A percentile compares a stretch with the other conserved stretches of the same genome.
These are phyloP conservation scores for Guyanaporus albipodus DNA, from an alignment of 768 basidiomycete species.

Conservation along the genomic window DNA sequence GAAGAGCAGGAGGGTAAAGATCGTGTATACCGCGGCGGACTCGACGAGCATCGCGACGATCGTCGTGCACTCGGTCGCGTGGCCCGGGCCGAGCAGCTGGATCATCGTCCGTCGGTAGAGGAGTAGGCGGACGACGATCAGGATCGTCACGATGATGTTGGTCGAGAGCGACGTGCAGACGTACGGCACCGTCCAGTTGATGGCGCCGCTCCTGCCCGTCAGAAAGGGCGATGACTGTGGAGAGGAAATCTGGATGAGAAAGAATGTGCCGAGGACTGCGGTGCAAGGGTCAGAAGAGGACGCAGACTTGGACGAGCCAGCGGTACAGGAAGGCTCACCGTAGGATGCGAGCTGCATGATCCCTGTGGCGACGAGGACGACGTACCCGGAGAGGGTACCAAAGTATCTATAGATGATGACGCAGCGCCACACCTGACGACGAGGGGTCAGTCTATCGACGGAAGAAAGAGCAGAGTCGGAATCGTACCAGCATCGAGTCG, in stretches of 20 bases:
- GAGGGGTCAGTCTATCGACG: no score
- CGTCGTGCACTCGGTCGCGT: constrained; percentile 22
- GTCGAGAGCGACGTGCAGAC: constrained; percentile 23
- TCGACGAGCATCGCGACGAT: constrained; percentile 26
- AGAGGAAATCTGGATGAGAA: constrained; percentile 24
- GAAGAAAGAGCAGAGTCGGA: not conserved
- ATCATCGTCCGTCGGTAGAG: constrained; percentile 23
- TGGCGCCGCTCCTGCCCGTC: constrained; percentile 5
- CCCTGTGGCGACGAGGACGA: constrained; percentile 18
- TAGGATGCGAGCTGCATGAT: constrained; percentile 26
- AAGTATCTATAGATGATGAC: constrained; percentile 26
- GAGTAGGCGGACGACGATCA: constrained; percentile 26
- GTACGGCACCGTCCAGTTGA: constrained; percentile 30
- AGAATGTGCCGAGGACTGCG: constrained; percentile 23
- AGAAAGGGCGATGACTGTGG: constrained; percentile 29
- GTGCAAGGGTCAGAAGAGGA: not conserved
- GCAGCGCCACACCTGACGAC: constrained; percentile 30
- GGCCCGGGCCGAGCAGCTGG: constrained; percentile 20
- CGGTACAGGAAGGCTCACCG: constrained; percentile 5
- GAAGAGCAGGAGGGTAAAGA: constrained; percentile 25
- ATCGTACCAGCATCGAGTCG: constrained; percentile 23
- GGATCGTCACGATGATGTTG: constrained; percentile 23
- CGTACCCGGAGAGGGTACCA: constrained; percentile 3
- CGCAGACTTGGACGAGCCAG: not conserved
- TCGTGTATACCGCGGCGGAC: constrained; percentile 29